These are phyloP conservation scores for Elaeagnus macrophylla DNA, from an alignment of 306 rosid genomes.

Conservation along the genomic window DNA sequence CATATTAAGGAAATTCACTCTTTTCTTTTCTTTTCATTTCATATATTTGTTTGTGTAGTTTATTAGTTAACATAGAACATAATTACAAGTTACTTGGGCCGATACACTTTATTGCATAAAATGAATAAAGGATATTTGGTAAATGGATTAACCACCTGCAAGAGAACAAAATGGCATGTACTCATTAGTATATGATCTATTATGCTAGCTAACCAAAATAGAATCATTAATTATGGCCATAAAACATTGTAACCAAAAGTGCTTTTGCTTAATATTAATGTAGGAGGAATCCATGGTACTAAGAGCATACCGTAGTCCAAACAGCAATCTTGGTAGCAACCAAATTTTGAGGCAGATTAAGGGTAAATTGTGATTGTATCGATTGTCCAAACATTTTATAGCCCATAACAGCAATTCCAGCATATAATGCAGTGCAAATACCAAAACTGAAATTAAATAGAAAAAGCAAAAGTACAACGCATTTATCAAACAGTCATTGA, in stretches of 20 bases:
- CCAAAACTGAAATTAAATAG: slow-evolving; percentile 35
- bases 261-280: too few relatives aligned
- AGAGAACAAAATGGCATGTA: slow-evolving; percentile 17
- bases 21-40: background rate
- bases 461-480: background rate
- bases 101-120: background rate
- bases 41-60: too few relatives aligned
- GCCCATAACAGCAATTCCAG: slow-evolving; percentile 84
- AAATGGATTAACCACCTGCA: slow-evolving; percentile 97
- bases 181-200: background rate
- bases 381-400: slow-evolving; percentile 93
- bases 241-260: too few relatives aligned
- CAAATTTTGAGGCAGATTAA: slow-evolving; percentile 73
- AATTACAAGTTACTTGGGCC: too few relatives aligned
- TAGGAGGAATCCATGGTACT: too few relatives aligned
- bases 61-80: background rate
- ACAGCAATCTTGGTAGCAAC: slow-evolving; percentile 87
- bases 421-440: slow-evolving; percentile 63
- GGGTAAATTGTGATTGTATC: slow-evolving; percentile 77
- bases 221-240: too few relatives aligned
- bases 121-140: slow-evolving; percentile 83
- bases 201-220: too few relatives aligned
- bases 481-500: slow-evolving; percentile 1
- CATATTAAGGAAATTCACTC: slow-evolving; percentile 46
- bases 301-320: slow-evolving; percentile 83